A percentile compares a stretch with the other conserved stretches of the same genome.
These are phyloP conservation scores for Hypoxylon sp. DNA, from an alignment of 2,329 filamentous ascomycete species.

Conservation along the genomic window DNA sequence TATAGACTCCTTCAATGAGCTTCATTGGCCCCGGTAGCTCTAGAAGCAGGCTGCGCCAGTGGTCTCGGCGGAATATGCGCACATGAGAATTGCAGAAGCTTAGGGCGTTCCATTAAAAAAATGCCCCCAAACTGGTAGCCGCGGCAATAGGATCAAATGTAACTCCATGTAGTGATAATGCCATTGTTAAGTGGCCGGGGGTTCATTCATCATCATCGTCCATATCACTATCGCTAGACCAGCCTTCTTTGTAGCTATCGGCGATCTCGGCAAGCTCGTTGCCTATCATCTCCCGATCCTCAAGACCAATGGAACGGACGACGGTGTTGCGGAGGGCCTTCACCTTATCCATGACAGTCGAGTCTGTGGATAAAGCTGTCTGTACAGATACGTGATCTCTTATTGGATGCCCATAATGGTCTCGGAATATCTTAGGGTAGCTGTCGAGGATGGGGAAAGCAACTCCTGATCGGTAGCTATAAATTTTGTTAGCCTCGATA, in stretches of 20 bases:
- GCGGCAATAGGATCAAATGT: not conserved
- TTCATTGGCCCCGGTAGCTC: not conserved
- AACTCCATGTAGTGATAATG: not conserved
- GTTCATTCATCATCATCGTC: slow-evolving; percentile 68
- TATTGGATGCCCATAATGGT: slow-evolving; percentile 57
- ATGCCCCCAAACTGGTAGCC: not conserved
- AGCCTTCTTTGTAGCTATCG: slow-evolving; percentile 91
- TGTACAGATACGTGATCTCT: slow-evolving; percentile 63
- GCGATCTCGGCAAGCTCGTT: slow-evolving; percentile 86
- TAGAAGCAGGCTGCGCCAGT: not conserved
- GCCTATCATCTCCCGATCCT: slow-evolving; percentile 86
- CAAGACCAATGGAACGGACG: slow-evolving; percentile 74
- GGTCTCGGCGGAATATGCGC: not conserved
- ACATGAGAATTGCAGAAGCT: not conserved
- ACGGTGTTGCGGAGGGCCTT: slow-evolving; percentile 76
- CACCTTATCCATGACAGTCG: slow-evolving; percentile 78
- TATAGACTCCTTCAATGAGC: not conserved
- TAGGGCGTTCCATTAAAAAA: not conserved
- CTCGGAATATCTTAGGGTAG: slow-evolving; percentile 81
- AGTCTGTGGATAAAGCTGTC: slow-evolving; percentile 80
- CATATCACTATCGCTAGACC: slow-evolving; percentile 81
- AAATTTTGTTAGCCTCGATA: slow-evolving; percentile 22
- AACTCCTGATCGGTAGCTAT: slow-evolving; percentile 68
- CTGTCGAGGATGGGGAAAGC: slow-evolving; percentile 85
- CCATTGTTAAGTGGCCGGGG: not conserved